Evolutionary conservation across 164 flowering plant species (phyloP), one percentile per base, ranked within the genome.

Genomic region (Houttuynia cordata): DNA sequence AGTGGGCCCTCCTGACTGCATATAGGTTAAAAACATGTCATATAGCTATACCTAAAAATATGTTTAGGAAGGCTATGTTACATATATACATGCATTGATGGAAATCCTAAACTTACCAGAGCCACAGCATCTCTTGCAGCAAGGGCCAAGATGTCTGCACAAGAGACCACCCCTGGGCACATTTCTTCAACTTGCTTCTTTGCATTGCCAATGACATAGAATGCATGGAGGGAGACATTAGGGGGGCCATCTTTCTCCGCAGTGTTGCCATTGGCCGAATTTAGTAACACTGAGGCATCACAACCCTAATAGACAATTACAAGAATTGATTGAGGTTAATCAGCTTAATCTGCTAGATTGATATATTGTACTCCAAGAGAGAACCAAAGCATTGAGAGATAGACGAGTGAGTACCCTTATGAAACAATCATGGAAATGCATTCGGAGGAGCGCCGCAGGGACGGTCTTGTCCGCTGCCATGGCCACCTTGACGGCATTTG

Each of bases 341-440:
- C n/a, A n/a, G n/a, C n/a, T n/a, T n/a, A n/a, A n/a, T n/a, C n/a
- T n/a, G n/a, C n/a, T n/a, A n/a, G n/a, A n/a, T n/a, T n/a, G n/a
- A 49, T 49, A 62, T 18, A 22, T 10, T 7, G 20, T 1, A 4
- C 14, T 12, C 0, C 14, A 69, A 30, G 34, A 13, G 34, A n/a
- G n/a, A n/a, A n/a, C 49, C 14, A 45, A 65, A 13, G 59, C 40
- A 47, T 22, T 30, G 24, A 40, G 34, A 47, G 42, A 45, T 37
- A 52, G 59, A 15, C 53, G 25, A 55, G 60, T n/a, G 56, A 18
- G 51, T 66, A 90, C 97, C 67, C 96, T 75, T 7, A 91, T 73
- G 75, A 91, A 91, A 69, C 97, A 87, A 62, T 91, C 93, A 58
- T 91, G 97, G 69, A 91, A 91, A 59, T 87, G 93, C 96, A 88